Base-by-base conservation (phyloP, 257 asterid species). In the Solanum tarapatanum region DNA sequence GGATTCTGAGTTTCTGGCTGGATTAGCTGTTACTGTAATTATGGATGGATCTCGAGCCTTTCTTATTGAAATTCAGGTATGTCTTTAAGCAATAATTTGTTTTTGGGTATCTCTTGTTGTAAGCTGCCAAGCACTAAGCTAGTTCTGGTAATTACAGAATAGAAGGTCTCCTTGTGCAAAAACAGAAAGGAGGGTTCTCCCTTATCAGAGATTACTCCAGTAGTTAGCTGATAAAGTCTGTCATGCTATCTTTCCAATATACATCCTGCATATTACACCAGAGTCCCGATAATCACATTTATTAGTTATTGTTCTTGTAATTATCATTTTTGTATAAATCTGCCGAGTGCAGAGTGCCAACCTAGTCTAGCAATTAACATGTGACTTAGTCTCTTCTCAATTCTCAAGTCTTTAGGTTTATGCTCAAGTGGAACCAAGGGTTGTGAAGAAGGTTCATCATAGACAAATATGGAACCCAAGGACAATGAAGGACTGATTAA, bases 1-100 rank as follows among this genome's bases (percentile, higher is more conserved):
- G 37, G 95, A 94, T 89, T 94, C 98, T 12, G 97, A 95, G 76
- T 89, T 93, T 93, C 89, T 95, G 84, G 99, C 95, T 11, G 99
- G 99, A 62, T 82, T 93, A 85, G 99, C 99, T 92, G 95, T 95
- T 24, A 92, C 99, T 84, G 98, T 95, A 82, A 89, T 95, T 82
- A 76, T 95, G 96, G 98, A 95, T 90, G 98, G 98, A 84, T 94
- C 98, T 74, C 96, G 99, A 41, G 92, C 98, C 87, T 95, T 95
- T 90, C 91, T 95, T 58, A 91, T 97, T 90, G 98, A 95, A 92
- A 91, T 95, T 90, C 98, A 95, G 98, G 99, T 92, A 87, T 70
- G 60, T 7, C 16, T 66, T 84, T 62, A 77, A 7, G 33, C 55
- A 85, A 30, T 85, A 19, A 41, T 41, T 37, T 74, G 39, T 45